Percentiles rank a stretch among this genome's conserved stretches.
Evolutionary conservation across 23 red algal species (phyloP).

Genomic region (Gracilaria domingensis): DNA sequence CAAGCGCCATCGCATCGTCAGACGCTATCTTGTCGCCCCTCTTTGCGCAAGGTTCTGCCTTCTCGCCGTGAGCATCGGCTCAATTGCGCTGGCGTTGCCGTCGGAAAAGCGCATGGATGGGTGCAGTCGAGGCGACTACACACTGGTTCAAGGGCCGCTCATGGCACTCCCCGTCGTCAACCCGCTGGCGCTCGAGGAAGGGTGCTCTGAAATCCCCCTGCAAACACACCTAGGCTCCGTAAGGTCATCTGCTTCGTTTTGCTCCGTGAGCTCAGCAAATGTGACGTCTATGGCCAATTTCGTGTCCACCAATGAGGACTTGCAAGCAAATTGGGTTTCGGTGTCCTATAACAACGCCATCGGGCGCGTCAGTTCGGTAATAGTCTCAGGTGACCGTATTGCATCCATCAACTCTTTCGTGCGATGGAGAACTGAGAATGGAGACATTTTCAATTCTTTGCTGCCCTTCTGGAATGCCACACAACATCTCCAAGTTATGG

Average conservation of each 20-base stretch:
- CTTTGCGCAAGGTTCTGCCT: not conserved
- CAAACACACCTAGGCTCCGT: not conserved
- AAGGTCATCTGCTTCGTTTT: conserved; percentile 12
- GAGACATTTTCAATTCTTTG: not conserved
- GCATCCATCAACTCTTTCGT: not conserved
- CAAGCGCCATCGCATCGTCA: too few relatives aligned
- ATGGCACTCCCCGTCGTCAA: not conserved
- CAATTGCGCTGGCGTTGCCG: not conserved
- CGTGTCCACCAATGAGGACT: not conserved
- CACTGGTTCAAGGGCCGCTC: not conserved
- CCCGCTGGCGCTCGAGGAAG: not conserved
- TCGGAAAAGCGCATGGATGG: conserved; percentile 5
- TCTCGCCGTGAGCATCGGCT: conserved; percentile 11
- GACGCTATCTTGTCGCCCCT: not conserved
- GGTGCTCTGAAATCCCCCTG: conserved; percentile 16
- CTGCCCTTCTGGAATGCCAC: not conserved
- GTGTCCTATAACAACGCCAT: not conserved
- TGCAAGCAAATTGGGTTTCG: too few relatives aligned
- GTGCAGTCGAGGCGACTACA: conserved; percentile 21
- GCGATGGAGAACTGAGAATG: not conserved
- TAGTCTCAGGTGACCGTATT: not conserved
- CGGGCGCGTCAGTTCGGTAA: not conserved
- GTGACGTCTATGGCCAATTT: not conserved
- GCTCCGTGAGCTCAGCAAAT: not conserved
- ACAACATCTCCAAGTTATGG: not conserved